Conservation (phyloP, 2,329 filamentous ascomycete genomes). For the Tolypocladium tropicale region DNA sequence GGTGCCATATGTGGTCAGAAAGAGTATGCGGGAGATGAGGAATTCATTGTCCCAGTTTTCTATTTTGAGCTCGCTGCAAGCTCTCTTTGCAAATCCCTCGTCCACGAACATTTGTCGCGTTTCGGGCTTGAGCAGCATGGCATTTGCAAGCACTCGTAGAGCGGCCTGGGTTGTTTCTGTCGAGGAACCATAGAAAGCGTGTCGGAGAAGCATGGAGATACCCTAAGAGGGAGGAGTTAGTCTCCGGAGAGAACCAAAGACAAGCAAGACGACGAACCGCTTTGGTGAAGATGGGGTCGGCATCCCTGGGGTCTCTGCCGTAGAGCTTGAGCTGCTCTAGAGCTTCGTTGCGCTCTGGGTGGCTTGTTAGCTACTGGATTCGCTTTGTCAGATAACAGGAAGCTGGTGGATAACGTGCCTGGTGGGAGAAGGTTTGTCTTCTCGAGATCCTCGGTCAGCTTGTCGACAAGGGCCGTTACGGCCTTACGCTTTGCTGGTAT, state of each 20-base stretch:
- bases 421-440: constrained; percentile 46
- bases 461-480: constrained; percentile 53
- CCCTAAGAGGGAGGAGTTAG: constrained; percentile 43
- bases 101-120: constrained; percentile 31
- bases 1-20: constrained; percentile 38
- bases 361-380: constrained; percentile 4
- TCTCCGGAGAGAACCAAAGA: background rate
- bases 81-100: constrained; percentile 46
- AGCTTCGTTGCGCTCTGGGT: constrained; percentile 49
- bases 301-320: constrained; percentile 57
- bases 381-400: constrained; percentile 1
- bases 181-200: constrained; percentile 61
- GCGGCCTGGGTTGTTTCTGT: constrained; percentile 58
- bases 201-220: constrained; percentile 58
- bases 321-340: constrained; percentile 58
- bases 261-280: constrained; percentile 39
- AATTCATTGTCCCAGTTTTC: constrained; percentile 80
- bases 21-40: constrained; percentile 40
- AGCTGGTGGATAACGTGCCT: constrained; percentile 33
- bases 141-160: constrained; percentile 74
- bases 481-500: constrained; percentile 48
- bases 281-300: constrained; percentile 76
- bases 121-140: constrained; percentile 43
- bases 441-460: constrained; percentile 51
- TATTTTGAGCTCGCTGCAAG: constrained; percentile 61